Percentiles rank a stretch among this genome's conserved stretches.
These are phyloP conservation scores for Paramecium bursaria DNA, from an alignment of 73 alveolate genomes.

Conservation along the genomic window DNA sequence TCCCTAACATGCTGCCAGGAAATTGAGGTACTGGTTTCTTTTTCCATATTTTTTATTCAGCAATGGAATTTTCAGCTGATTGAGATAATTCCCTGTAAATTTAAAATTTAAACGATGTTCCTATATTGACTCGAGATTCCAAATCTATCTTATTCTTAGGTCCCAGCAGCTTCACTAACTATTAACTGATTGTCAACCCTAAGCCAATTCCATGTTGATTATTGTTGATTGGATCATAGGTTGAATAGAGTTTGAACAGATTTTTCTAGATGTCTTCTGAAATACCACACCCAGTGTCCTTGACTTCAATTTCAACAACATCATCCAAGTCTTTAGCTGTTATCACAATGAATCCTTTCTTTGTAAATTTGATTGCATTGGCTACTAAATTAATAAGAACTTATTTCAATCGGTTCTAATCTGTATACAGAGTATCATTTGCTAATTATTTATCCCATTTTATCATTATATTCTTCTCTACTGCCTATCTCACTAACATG, in stretches of 20 bases:
- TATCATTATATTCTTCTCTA: slow-evolving; percentile 19
- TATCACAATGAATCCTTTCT: slow-evolving; percentile 45
- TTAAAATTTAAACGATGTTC: slow-evolving; percentile 54
- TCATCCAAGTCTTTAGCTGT: not conserved
- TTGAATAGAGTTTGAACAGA: slow-evolving; percentile 47
- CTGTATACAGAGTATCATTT: slow-evolving; percentile 6
- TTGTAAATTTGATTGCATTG: slow-evolving; percentile 63
- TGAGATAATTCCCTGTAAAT: slow-evolving; percentile 27
- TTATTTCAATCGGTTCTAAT: slow-evolving; percentile 50
- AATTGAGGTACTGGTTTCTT: slow-evolving; percentile 15
- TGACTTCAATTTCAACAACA: slow-evolving; percentile 33
- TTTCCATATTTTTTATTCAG: not conserved
- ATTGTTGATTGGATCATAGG: slow-evolving; percentile 48
- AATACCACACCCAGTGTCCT: slow-evolving; percentile 69
- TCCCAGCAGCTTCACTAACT: slow-evolving; percentile 59
- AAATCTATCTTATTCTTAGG: slow-evolving; percentile 58
- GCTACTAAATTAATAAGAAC: slow-evolving; percentile 56
- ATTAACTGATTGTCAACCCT: slow-evolving; percentile 62
- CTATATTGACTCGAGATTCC: slow-evolving; percentile 49
- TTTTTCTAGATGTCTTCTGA: slow-evolving; percentile 43
- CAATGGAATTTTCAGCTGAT: not conserved
- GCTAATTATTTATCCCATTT: not conserved
- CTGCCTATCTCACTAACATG: not conserved
- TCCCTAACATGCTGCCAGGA: too few species aligned
- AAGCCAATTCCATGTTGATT: slow-evolving; percentile 65